phyloP scores from a whole-genome alignment of 23 red algal genomes.

The Porphyridium purpureum region DNA sequence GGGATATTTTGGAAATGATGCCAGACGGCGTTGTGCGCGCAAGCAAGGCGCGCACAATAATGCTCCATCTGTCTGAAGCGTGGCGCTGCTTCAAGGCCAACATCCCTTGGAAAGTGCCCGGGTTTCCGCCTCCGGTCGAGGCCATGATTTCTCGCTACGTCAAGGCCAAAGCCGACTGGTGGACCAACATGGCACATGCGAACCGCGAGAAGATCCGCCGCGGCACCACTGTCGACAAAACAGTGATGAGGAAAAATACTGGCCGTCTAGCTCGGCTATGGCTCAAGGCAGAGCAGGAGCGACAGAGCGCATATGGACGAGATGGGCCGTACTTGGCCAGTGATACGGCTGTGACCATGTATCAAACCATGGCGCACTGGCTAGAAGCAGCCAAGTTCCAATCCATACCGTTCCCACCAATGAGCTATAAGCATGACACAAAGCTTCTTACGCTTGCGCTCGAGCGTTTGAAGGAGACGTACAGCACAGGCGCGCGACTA shows the following conservation, averaged over 20 bases:
- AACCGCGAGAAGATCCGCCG: conserved; percentile 55
- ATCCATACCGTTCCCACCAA: conserved; percentile 77
- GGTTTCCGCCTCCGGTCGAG: conserved; percentile 70
- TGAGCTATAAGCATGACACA: conserved; percentile 88
- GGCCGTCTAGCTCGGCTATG: conserved; percentile 82
- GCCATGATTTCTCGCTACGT: conserved; percentile 80
- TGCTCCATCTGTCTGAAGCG: conserved; percentile 83
- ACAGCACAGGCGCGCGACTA: conserved; percentile 33
- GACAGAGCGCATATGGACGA: conserved; percentile 69
- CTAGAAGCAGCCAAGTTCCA: conserved; percentile 62
- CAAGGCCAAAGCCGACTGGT: conserved; percentile 93
- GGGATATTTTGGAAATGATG: conserved; percentile 91
- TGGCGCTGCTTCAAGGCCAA: conserved; percentile 98
- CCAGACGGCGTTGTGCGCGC: conserved; percentile 45
- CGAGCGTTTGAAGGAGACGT: conserved; percentile 83
- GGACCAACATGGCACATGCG: conserved; percentile 65
- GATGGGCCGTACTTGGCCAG: conserved; percentile 79
- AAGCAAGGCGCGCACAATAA: conserved; percentile 42
- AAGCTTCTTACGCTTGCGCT: conserved; percentile 81
- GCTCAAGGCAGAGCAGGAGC: conserved; percentile 78
- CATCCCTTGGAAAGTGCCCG: conserved; percentile 81
- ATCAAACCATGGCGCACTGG: conserved; percentile 80
- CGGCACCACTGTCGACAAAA: conserved; percentile 91
- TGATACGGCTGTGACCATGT: conserved; percentile 82
- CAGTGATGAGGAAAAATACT: conserved; percentile 86